Percentiles rank a stretch among this genome's conserved stretches.
phyloP scores from a whole-genome alignment of 2,329 filamentous ascomycete genomes.

The Xylaria hypoxylon region DNA sequence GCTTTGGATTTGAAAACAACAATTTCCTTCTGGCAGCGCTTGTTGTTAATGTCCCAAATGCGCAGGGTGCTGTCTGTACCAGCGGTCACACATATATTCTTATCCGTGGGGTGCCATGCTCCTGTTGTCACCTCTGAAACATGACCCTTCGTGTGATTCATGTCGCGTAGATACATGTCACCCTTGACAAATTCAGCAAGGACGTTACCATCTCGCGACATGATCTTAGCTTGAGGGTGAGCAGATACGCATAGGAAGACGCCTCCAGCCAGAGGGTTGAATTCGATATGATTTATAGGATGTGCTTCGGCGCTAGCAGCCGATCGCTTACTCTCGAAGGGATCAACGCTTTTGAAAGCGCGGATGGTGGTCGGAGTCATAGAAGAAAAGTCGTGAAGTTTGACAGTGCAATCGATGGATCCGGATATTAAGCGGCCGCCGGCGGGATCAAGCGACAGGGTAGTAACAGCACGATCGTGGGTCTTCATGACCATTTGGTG shows the following conservation, averaged over 20 bases:
- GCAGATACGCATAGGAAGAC: constrained; percentile 89
- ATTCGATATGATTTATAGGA: constrained; percentile 85
- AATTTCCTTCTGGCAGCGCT: constrained; percentile 89
- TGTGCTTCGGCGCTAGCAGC: constrained; percentile 82
- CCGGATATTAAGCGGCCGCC: constrained; percentile 89
- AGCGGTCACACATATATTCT: constrained; percentile 87
- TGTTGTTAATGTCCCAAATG: constrained; percentile 97
- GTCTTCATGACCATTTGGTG: constrained; percentile 95
- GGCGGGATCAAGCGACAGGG: constrained; percentile 84
- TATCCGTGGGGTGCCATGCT: constrained; percentile 89
- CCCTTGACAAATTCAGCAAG: constrained; percentile 93
- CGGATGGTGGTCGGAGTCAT: constrained; percentile 96
- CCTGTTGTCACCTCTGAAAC: constrained; percentile 90
- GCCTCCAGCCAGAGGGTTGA: constrained; percentile 83
- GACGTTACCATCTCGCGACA: constrained; percentile 88
- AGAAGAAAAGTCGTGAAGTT: constrained; percentile 93
- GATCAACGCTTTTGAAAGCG: constrained; percentile 92
- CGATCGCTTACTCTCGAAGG: constrained; percentile 78
- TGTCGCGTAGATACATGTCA: constrained; percentile 97
- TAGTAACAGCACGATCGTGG: constrained; percentile 88
- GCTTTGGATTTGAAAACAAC: constrained; percentile 95
- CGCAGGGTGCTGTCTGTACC: constrained; percentile 94
- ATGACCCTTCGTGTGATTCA: constrained; percentile 98
- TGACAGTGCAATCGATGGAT: constrained; percentile 89
- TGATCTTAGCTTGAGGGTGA: constrained; percentile 88